Conservation (phyloP, 768 basidiomycete genomes). For the Kwoniella dejecticola region DNA sequence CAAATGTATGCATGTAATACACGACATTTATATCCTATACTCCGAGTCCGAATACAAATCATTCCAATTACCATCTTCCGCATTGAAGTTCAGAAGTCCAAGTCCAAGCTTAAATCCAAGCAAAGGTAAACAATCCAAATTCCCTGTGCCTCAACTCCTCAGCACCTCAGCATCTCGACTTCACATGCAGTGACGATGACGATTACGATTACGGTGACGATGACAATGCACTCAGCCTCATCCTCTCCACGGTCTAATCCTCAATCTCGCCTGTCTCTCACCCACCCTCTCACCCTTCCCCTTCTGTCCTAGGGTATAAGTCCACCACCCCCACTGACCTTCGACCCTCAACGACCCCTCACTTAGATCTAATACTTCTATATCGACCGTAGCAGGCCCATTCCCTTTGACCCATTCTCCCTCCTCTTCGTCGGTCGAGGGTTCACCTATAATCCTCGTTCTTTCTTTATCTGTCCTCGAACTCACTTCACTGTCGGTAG, state of each 20-base stretch:
- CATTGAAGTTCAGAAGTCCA: no score
- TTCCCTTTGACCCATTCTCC: constrained; percentile 27
- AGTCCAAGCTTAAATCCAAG: no score
- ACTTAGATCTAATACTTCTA: constrained; percentile 31
- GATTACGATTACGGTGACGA: no score
- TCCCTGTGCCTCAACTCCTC: no score
- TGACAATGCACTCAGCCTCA: no score
- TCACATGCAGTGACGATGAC: no score
- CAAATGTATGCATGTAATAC: constrained; percentile 25
- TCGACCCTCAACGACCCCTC: constrained; percentile 29
- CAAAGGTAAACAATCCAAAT: no score
- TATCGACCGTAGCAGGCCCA: constrained; percentile 29
- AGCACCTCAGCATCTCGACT: no score
- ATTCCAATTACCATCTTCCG: neutral
- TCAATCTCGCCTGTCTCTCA: constrained; percentile 24
- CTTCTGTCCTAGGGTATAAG: constrained; percentile 36
- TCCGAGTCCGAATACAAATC: neutral
- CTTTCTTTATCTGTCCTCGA: constrained; percentile 47
- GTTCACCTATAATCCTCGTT: constrained; percentile 19
- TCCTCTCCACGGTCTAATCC: constrained; percentile 22
- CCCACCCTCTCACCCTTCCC: constrained; percentile 1
- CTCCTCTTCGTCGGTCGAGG: constrained; percentile 5
- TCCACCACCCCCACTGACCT: constrained; percentile 43
- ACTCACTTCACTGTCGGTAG: neutral
- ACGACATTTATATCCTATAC: neutral